Evolutionary conservation across 805 yeast species (phyloP).

Genomic region (Cyberlindnera amylophila): DNA sequence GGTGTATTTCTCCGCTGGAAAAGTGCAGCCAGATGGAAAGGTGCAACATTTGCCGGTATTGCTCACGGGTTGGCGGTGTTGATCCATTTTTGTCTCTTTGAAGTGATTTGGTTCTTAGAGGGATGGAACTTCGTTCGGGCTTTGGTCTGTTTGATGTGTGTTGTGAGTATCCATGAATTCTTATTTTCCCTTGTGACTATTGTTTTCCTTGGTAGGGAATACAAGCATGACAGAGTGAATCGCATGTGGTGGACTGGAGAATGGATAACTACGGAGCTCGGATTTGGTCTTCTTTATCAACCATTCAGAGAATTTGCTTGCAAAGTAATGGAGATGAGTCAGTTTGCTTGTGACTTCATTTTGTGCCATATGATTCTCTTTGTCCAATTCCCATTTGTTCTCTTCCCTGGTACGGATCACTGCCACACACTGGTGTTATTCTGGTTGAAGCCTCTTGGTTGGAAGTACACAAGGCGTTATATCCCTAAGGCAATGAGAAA

Average conservation of each 20-base stretch:
- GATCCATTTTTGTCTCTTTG: conserved; percentile 52
- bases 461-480: conserved; percentile 31
- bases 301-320: conserved; percentile 63
- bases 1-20: conserved; percentile 28
- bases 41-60: conserved; percentile 44
- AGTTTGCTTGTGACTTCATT: conserved; percentile 60
- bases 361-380: conserved; percentile 56
- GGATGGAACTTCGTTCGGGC: conserved; percentile 61
- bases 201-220: conserved; percentile 56
- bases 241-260: conserved; percentile 79
- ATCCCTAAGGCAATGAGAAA: conserved; percentile 25
- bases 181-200: conserved; percentile 51
- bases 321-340: conserved; percentile 62
- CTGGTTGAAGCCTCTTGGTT: conserved; percentile 56
- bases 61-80: conserved; percentile 54
- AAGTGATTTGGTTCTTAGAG: conserved; percentile 63
- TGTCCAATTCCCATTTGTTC: conserved; percentile 55
- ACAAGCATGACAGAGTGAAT: conserved; percentile 54
- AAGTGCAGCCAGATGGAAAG: not conserved
- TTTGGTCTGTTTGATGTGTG: conserved; percentile 55
- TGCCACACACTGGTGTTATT: conserved; percentile 65
- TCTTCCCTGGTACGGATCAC: conserved; percentile 60
- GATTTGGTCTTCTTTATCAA: conserved; percentile 57
- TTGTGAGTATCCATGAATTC: conserved; percentile 52
- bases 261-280: conserved; percentile 61